A percentile compares a stretch with the other conserved stretches of the same genome.
Conservation (phyloP, 768 basidiomycete genomes). For the Mycena sanguinolenta region DNA sequence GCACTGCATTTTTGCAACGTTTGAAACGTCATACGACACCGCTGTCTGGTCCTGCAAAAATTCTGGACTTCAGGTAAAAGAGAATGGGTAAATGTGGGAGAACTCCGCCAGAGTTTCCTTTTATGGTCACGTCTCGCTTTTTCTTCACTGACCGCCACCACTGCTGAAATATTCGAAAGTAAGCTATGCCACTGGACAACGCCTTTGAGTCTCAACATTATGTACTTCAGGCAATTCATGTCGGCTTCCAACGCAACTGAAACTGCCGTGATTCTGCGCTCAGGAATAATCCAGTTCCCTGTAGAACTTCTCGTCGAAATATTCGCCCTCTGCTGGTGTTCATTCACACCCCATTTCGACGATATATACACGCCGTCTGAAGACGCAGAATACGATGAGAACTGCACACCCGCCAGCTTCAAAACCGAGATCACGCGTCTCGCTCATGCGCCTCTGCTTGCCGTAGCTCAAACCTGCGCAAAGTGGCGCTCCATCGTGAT, state of each 20-base stretch:
- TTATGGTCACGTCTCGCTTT: not conserved
- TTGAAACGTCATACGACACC: too few species aligned
- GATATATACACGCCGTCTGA: not conserved
- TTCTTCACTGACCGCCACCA: not conserved
- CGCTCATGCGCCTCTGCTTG: not conserved
- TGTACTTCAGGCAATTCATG: not conserved
- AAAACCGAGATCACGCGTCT: not conserved
- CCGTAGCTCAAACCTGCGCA: not conserved
- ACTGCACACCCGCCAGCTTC: not conserved
- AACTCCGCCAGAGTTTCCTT: not conserved
- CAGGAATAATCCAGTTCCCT: not conserved
- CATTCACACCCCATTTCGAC: not conserved
- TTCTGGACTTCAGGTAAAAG: not conserved
- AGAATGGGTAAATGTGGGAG: too few species aligned
- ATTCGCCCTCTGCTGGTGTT: not conserved
- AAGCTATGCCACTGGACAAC: not conserved
- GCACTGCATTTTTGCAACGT: too few species aligned
- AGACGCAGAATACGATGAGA: too few species aligned
- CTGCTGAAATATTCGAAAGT: not conserved
- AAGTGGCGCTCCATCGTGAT: not conserved
- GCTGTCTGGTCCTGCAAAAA: not conserved
- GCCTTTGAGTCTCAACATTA: not conserved
- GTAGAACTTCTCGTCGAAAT: not conserved
- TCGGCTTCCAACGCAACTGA: not conserved
- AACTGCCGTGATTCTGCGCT: not conserved